phyloP scores from a whole-genome alignment of 2,329 filamentous ascomycete genomes.

The Pestalotiopsis sp. region DNA sequence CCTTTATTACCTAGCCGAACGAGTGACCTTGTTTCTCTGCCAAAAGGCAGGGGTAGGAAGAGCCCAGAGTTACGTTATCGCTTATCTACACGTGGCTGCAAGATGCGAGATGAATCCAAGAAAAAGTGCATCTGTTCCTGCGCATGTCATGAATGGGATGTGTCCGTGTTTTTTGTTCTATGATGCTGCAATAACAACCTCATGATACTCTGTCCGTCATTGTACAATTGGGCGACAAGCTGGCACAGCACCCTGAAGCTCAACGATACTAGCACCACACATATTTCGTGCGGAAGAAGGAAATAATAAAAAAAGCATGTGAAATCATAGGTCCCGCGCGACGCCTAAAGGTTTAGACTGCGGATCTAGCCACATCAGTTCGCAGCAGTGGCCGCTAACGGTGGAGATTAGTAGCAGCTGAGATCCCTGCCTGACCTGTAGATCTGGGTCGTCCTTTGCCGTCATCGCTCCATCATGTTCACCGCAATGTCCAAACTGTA shows the following conservation, averaged over 20 bases:
- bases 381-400: background rate
- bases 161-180: background rate
- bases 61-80: constrained; percentile 15
- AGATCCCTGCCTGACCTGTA: background rate
- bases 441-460: background rate
- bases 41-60: background rate
- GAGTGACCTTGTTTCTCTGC: constrained; percentile 1
- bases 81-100: constrained; percentile 21
- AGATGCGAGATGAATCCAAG: constrained; percentile 7
- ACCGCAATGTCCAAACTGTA: constrained; percentile 1
- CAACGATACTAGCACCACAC: background rate
- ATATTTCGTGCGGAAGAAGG: background rate
- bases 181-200: background rate
- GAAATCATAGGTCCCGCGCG: constrained; percentile 21
- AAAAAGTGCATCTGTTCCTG: background rate
- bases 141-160: background rate
- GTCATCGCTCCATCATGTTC: background rate
- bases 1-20: background rate
- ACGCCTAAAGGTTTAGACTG: constrained; percentile 10
- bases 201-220: background rate
- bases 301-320: constrained; percentile 17
- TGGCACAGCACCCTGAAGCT: background rate
- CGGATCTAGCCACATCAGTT: constrained; percentile 8
- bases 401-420: background rate
- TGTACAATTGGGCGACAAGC: background rate